phyloP scores from a whole-genome alignment of 805 yeast genomes.

The Pichia membranifaciens region DNA sequence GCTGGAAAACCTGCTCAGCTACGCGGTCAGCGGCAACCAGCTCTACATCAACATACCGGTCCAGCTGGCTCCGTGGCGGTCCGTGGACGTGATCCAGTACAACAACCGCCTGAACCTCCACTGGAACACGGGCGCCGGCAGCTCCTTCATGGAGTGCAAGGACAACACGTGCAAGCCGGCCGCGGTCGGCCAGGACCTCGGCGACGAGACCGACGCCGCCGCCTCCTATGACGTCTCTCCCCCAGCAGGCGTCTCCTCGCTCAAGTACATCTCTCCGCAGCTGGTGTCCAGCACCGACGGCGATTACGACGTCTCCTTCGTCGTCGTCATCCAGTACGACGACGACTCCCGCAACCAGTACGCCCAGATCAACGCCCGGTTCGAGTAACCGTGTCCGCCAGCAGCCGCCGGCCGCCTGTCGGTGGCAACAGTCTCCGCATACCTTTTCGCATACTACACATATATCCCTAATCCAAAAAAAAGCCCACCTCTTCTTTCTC shows the following conservation, averaged over 20 bases:
- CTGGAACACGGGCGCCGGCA: background rate
- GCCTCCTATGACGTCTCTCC: conserved; percentile 1
- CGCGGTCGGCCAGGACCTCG: background rate
- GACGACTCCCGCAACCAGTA: background rate
- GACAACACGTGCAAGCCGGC: background rate
- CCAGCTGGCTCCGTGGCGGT: conserved; percentile 1
- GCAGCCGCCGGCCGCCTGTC: too few relatives aligned
- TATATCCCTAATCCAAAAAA: too few relatives aligned
- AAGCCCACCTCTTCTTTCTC: too few relatives aligned
- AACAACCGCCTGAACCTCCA: conserved; percentile 1
- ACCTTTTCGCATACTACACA: too few relatives aligned
- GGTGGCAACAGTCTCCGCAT: too few relatives aligned
- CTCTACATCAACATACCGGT: conserved; percentile 3
- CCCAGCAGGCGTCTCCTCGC: background rate
- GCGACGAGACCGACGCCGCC: conserved; percentile 7
- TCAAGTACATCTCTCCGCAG: conserved; percentile 2
- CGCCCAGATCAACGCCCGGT: background rate
- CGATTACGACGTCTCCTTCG: conserved; percentile 4
- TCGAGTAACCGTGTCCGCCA: too few relatives aligned
- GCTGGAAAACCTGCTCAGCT: background rate
- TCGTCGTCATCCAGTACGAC: conserved; percentile 3
- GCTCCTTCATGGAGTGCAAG: conserved; percentile 1
- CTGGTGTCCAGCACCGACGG: background rate
- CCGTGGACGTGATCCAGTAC: conserved; percentile 2
- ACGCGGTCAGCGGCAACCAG: background rate